A percentile compares a stretch with the other conserved stretches of the same genome.
Conservation (phyloP, 768 basidiomycete species). For the Lentinula sp. region DNA sequence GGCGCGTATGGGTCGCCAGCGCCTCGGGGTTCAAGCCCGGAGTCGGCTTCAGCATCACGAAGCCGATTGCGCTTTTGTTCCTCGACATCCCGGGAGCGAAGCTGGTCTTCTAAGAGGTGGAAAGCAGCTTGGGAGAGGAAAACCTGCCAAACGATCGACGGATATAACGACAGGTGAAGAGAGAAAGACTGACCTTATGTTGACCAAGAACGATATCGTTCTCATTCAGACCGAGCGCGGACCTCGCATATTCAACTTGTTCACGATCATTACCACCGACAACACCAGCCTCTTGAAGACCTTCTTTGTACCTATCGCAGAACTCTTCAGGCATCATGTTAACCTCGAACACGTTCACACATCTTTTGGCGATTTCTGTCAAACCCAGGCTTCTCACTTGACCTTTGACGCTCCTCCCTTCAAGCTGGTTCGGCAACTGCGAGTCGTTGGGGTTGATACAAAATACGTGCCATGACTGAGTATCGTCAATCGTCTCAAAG, state of each 20-base stretch:
- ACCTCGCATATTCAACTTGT: slow-evolving; percentile 52
- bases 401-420: slow-evolving; percentile 86
- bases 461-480: slow-evolving; percentile 87
- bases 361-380: slow-evolving; percentile 67
- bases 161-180: neutral
- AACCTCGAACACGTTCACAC: slow-evolving; percentile 69
- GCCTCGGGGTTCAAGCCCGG: slow-evolving; percentile 53
- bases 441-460: slow-evolving; percentile 95
- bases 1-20: slow-evolving; percentile 72
- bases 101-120: slow-evolving; percentile 81
- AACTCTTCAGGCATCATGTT: slow-evolving; percentile 85
- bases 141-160: slow-evolving; percentile 43
- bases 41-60: slow-evolving; percentile 70
- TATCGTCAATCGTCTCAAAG: slow-evolving; percentile 83
- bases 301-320: slow-evolving; percentile 73
- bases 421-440: slow-evolving; percentile 90
- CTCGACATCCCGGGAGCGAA: slow-evolving; percentile 79
- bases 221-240: slow-evolving; percentile 53
- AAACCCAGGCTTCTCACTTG: slow-evolving; percentile 83
- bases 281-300: slow-evolving; percentile 50
- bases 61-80: slow-evolving; percentile 79
- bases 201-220: slow-evolving; percentile 76
- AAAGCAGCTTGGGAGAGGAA: slow-evolving; percentile 85
- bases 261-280: slow-evolving; percentile 56
- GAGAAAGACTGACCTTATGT: slow-evolving; percentile 57